These are phyloP conservation scores for Talaromyces stipitatus DNA, from an alignment of 495 filamentous ascomycete species.

Conservation along the genomic window DNA sequence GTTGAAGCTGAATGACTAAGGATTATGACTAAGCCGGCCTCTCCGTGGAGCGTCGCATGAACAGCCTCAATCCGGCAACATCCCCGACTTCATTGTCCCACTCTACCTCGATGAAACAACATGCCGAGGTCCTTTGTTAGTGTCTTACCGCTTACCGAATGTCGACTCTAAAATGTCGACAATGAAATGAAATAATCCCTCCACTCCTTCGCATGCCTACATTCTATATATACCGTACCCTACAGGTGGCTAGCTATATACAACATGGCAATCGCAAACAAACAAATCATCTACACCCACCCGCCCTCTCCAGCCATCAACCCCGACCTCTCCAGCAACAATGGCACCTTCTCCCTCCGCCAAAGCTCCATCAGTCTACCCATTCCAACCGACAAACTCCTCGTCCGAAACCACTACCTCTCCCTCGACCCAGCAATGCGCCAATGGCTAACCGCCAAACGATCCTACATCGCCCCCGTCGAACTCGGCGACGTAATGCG, in stretches of 20 bases:
- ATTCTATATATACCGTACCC: not conserved
- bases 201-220: no score
- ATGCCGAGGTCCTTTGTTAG: not conserved
- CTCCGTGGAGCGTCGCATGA: not conserved
- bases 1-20: not conserved
- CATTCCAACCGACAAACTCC: conserved; percentile 52
- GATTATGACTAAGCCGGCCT: not conserved
- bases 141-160: not conserved
- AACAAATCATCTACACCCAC: conserved; percentile 37
- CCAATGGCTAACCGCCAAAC: conserved; percentile 59
- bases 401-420: conserved; percentile 60
- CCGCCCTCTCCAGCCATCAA: conserved; percentile 30
- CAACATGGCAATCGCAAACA: conserved; percentile 25
- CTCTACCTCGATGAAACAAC: no score
- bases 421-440: conserved; percentile 81
- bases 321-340: conserved; percentile 25
- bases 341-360: conserved; percentile 47
- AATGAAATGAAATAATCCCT: no score
- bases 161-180: no score
- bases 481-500: conserved; percentile 62
- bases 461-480: conserved; percentile 63
- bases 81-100: not conserved
- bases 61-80: not conserved
- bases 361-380: conserved; percentile 35
- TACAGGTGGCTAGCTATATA: not conserved